Evolutionary conservation across 768 basidiomycete genomes (phyloP), one percentile per base, ranked within the genome.

Genomic region (Macrolepiota dolichaula): DNA sequence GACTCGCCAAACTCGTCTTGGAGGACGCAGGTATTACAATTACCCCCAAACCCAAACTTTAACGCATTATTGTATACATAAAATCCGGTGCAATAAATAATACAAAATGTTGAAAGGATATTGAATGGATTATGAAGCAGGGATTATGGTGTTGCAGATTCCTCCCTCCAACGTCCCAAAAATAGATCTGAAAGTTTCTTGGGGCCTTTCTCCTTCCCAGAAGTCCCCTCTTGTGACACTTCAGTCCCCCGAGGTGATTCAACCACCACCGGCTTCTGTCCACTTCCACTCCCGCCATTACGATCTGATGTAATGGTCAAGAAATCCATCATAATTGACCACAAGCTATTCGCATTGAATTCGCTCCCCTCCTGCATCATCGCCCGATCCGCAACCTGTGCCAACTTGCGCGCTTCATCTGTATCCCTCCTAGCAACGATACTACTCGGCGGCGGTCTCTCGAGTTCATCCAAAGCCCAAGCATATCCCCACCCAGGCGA

Each of bases 341-440:
- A 93, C 35, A 94, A 76, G 66, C 81, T 85, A 68, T 94, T 92
- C 44, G 76, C 86, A 65, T 82, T 90, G 65, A 89, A 70, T 10
- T 77, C 67, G 55, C 74, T 77, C 61, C 87, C 85, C 5, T 82
- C 82, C 67, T 85, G 85, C 17, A 86, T 65, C 46, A 86, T 76
- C 15, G 82, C 78, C 70, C 83, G 79, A 68, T 93, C 92, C 4
- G 92, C 92, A 37, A 92, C 80, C 54, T 80, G 82, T 25, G 89
- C 91, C 42, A 94, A 75, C 67, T 81, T 77, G 25, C 86, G 77
- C 10, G 92, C 92, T 74, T 94, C 92, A 40, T 79, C 77, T 4
- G 93, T 96, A 67, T 98, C 96, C 56, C 94, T 75, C 59, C 95
- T 78, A n/a, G 91, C 87, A 35, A 92, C 91, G 65, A 98, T 93